Base-by-base conservation (phyloP, 148 eudicot genomes). In the Hydrangea macrophylla region DNA sequence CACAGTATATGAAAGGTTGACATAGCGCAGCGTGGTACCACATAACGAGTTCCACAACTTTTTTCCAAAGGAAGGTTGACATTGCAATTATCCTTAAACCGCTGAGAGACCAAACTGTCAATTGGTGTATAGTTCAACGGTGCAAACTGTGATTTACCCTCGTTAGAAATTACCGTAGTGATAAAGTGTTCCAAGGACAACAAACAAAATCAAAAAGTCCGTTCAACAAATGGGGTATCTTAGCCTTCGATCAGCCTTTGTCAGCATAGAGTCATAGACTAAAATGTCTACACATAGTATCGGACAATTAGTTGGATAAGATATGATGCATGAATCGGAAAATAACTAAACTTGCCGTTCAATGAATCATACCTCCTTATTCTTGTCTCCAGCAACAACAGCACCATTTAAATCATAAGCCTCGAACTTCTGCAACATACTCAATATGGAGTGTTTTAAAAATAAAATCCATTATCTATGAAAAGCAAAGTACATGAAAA, bases 371-470 rank as follows among this genome's bases (percentile, higher is more conserved):
- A 88, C 98, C 98, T 90, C 95, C 80, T 90, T 94, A 63, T 71
- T 68, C 76, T 87, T 94, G 65, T 94, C 96, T 76, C 99, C 99
- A 60, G 96, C 89, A 73, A 87, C 92, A 75, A 81, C 81, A 70
- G 75, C 76, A 18, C 96, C 97, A 63, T 78, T 83, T 48, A 86
- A 79, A 82, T 88, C 80, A 51, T 94, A 90, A 53, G 99, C 99
- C 92, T 90, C 99, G 71, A 86, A 94, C 74, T 87, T 94, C 99
- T 94, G 89, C 79, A 76, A 50, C 37, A 37, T 20, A 68, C 32
- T 1, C 2, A 42, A 22, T 55, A 17, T 35, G 36, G 12, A 54
- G 10, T 54, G 24, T 35, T 65, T 54, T 25, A 20, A 55, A 55
- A 10, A 31, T 17, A 24, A 55, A 55, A 36, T 23, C 1, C 6